phyloP scores from a whole-genome alignment of 2,329 filamentous ascomycete genomes.

The Xylaria sp. region DNA sequence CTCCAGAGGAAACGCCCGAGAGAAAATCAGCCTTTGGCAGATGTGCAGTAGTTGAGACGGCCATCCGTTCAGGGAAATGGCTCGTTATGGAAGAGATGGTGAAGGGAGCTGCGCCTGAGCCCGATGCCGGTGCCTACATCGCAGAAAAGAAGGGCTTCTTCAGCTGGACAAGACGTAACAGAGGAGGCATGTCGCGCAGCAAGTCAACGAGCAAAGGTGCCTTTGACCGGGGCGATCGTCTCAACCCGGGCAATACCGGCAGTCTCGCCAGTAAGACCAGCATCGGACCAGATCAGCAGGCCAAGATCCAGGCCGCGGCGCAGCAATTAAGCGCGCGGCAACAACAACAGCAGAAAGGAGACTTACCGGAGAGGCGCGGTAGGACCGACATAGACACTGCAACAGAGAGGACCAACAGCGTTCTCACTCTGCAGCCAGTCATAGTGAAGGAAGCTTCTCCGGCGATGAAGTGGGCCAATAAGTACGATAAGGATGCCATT shows the following conservation, averaged over 20 bases:
- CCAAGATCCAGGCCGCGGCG: slow-evolving; percentile 90
- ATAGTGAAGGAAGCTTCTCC: slow-evolving; percentile 89
- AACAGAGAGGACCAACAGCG: slow-evolving; percentile 84
- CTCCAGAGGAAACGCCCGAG: slow-evolving; percentile 84
- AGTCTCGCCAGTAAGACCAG: slow-evolving; percentile 76
- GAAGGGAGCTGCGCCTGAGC: slow-evolving; percentile 88
- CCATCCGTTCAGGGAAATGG: slow-evolving; percentile 85
- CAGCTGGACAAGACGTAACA: slow-evolving; percentile 80
- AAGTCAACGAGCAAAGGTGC: slow-evolving; percentile 75
- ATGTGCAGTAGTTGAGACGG: slow-evolving; percentile 91
- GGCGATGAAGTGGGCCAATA: slow-evolving; percentile 96
- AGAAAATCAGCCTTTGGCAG: slow-evolving; percentile 94
- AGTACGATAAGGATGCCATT: slow-evolving; percentile 90
- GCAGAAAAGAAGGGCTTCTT: slow-evolving; percentile 96
- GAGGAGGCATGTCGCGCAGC: slow-evolving; percentile 68
- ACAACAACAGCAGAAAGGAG: slow-evolving; percentile 61
- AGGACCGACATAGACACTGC: slow-evolving; percentile 66
- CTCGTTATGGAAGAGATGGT: slow-evolving; percentile 96
- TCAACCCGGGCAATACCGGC: slow-evolving; percentile 55
- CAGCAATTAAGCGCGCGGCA: slow-evolving; percentile 80
- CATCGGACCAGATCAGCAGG: slow-evolving; percentile 90
- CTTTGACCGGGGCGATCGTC: slow-evolving; percentile 56
- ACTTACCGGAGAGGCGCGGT: slow-evolving; percentile 60
- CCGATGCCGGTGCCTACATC: slow-evolving; percentile 86
- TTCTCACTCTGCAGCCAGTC: slow-evolving; percentile 86